Conservation (phyloP, 2,329 filamentous ascomycete species). For the Ceratocystis cubensis region DNA sequence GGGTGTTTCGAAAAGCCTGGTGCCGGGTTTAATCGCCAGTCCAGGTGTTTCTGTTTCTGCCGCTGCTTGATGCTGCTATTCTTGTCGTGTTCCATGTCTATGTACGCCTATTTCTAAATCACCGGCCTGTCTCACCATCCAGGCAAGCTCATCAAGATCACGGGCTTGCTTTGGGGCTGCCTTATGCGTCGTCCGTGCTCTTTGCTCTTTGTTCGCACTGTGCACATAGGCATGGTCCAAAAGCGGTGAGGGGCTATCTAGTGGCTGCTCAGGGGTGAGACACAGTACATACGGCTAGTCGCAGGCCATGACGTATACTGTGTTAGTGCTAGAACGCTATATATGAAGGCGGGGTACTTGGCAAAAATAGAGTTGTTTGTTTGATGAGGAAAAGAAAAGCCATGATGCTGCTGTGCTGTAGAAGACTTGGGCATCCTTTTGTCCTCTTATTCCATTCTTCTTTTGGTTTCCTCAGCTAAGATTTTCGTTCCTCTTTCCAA, state of each 20-base stretch:
- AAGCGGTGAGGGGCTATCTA: neutral
- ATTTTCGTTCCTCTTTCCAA: neutral
- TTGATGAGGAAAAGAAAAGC: neutral
- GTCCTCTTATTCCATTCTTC: neutral
- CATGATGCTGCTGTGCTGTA: neutral
- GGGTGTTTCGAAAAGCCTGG: neutral
- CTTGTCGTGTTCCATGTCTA: neutral
- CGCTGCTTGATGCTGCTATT: neutral
- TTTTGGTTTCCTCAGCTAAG: no score
- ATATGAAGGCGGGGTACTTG: slow-evolving; percentile 6
- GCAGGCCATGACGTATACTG: neutral
- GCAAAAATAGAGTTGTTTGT: neutral
- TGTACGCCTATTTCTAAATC: neutral
- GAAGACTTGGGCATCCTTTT: neutral
- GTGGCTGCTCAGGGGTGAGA: neutral
- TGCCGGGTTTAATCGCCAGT: neutral
- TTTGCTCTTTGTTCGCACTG: neutral
- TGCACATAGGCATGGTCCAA: neutral
- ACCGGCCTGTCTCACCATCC: neutral
- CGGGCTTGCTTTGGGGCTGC: neutral
- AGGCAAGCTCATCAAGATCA: neutral
- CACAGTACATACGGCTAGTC: neutral
- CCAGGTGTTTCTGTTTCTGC: neutral
- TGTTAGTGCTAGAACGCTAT: neutral
- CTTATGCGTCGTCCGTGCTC: neutral